A percentile compares a stretch with the other conserved stretches of the same genome.
Conservation (phyloP, 768 basidiomycete genomes). For the Agaricus bisporus region DNA sequence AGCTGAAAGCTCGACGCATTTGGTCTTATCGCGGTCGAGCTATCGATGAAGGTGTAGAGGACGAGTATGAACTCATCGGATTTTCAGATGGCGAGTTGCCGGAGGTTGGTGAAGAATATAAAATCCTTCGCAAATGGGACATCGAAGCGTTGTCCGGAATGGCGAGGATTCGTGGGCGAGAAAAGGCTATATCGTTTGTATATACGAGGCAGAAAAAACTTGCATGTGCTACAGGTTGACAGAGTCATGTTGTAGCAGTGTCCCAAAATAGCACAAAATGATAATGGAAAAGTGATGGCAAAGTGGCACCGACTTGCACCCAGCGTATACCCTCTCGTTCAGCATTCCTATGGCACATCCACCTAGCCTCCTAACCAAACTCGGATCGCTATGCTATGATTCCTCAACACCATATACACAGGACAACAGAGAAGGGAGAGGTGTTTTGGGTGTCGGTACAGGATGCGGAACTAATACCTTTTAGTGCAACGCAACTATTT, state of each 20-base stretch:
- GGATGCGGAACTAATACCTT: too few relatives aligned
- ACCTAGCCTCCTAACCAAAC: neutral
- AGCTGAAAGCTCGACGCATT: neutral
- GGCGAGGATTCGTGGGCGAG: neutral
- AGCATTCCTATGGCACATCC: neutral
- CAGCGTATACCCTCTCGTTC: neutral
- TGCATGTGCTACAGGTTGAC: too few relatives aligned
- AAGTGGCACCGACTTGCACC: neutral
- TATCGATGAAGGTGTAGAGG: constrained; percentile 2
- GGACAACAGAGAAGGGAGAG: too few relatives aligned
- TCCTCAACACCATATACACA: neutral
- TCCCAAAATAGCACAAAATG: neutral
- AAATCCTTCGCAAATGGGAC: neutral
- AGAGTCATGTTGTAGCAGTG: neutral
- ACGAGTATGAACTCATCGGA: constrained; percentile 3
- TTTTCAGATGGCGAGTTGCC: constrained; percentile 4
- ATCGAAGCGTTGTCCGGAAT: neutral
- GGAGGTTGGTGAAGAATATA: neutral
- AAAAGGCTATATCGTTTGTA: neutral
- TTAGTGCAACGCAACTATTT: too few relatives aligned
- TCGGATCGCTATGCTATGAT: neutral
- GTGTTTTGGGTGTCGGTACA: too few relatives aligned
- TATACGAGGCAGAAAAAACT: too few relatives aligned
- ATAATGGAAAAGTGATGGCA: neutral
- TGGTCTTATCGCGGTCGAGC: constrained; percentile 3